Base-by-base conservation (phyloP, 352 stramenopile species). In the Globisporangium canariense region DNA sequence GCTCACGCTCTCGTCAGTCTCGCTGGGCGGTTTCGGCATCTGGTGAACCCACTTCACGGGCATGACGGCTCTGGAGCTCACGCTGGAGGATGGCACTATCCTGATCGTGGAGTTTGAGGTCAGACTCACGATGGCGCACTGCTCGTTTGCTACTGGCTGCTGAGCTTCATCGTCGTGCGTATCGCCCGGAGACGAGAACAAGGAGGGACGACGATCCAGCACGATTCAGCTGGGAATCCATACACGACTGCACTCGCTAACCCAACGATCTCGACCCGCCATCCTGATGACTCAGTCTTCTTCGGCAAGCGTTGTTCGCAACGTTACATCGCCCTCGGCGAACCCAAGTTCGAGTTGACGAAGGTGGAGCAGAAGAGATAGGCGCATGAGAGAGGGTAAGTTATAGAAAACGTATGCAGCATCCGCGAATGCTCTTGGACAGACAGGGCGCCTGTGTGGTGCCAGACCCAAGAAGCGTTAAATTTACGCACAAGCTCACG, bases 1-100 rank as follows among this genome's bases (percentile, higher is more conserved):
- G 22, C 22, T 77, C 2, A 67, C 87, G 38, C 65, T 90, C 28
- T 1, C 77, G 0, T 43, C 84, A 0, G n/a, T 86, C 36, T 69
- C 76, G 1, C 60, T 90, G 40, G 78, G 81, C 36, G 81, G 81
- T 4, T 83, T 75, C 43, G 81, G 77, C 16, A 88, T 88, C 58
- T 90, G 78, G 81, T 74, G 65, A 67, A 88, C 83, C 74, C 81
- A 90, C 28, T 88, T 90, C 56, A 87, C 79, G 25, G 81, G 81
- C 20, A 90, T 90, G 77, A 77, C 77, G 25, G 78, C 81, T 7
- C 67, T 79, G 4, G 30, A 76, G 18, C 36, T 88, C 22, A 59
- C 50, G 3, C 60, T 74, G 43, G 58, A 67, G 1, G 73, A 90
- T 49, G 70, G 70, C 1, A 73, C 70, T 6, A 50, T 79, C 3